phyloP scores from a whole-genome alignment of 1,284 basidiomycete species.

The Ganoderma resinaceum region DNA sequence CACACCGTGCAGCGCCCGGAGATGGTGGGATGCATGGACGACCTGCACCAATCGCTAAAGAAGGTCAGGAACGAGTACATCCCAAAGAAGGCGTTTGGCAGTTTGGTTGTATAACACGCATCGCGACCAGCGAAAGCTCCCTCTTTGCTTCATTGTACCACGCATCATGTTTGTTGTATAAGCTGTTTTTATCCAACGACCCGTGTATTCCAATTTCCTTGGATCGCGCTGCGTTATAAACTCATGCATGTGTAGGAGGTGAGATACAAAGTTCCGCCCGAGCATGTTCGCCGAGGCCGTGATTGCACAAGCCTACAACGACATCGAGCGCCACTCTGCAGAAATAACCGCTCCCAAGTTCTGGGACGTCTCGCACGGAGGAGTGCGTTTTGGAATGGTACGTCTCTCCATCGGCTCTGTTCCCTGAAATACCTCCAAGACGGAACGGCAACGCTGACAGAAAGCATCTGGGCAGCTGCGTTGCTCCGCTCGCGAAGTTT shows the following conservation, averaged over 20 bases:
- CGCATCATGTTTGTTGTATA: neutral
- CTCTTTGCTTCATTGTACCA: neutral
- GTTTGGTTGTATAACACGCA: slow-evolving; percentile 7
- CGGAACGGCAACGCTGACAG: neutral
- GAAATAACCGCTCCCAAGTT: neutral
- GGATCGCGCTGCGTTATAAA: neutral
- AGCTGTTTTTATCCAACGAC: neutral
- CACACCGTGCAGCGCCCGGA: slow-evolving; percentile 1
- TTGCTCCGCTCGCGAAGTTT: neutral
- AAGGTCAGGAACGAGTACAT: neutral
- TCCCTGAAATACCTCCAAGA: neutral
- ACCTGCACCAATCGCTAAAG: neutral
- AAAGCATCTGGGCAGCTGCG: neutral
- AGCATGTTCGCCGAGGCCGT: neutral
- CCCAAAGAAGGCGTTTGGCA: neutral
- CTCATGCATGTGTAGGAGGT: neutral
- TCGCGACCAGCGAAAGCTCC: neutral
- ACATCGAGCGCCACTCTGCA: neutral
- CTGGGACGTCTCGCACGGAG: neutral
- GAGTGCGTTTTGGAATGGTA: neutral
- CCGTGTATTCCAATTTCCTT: neutral
- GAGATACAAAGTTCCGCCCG: neutral
- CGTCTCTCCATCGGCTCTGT: neutral
- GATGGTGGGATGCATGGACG: neutral
- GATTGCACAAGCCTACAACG: neutral